Evolutionary conservation across 345 rosid genomes (phyloP).

Genomic region (Pistacia atlantica): DNA sequence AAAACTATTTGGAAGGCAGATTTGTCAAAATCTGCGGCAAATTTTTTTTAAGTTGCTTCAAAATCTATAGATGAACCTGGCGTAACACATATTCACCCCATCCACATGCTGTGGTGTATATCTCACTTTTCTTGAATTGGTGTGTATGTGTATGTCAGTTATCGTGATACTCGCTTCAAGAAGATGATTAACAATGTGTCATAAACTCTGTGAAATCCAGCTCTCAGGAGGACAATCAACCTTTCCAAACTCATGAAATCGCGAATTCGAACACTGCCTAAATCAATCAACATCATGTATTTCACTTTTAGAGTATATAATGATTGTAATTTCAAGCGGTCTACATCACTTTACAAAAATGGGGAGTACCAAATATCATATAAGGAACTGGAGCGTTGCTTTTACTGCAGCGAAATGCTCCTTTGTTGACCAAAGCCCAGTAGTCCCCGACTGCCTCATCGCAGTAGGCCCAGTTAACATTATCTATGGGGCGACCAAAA

Average conservation of each 20-base stretch:
- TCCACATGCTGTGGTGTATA: too few relatives aligned
- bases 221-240: background rate
- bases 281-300: background rate
- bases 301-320: too few relatives aligned
- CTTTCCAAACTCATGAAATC: background rate
- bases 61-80: too few relatives aligned
- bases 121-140: too few relatives aligned
- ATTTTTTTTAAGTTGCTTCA: too few relatives aligned
- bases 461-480: background rate
- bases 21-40: background rate
- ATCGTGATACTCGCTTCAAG: too few relatives aligned
- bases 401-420: background rate
- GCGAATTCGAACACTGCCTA: background rate
- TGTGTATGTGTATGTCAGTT: background rate
- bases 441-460: background rate
- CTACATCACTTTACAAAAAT: too few relatives aligned
- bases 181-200: background rate
- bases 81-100: too few relatives aligned
- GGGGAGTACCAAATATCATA: too few relatives aligned
- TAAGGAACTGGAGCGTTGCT: slow-evolving; percentile 4
- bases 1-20: background rate
- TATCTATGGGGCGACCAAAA: slow-evolving; percentile 4
- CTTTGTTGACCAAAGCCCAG: background rate
- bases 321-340: too few relatives aligned
- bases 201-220: background rate